Conservation (phyloP, 352 stramenopile species). For the Elongisporangium undulatum region DNA sequence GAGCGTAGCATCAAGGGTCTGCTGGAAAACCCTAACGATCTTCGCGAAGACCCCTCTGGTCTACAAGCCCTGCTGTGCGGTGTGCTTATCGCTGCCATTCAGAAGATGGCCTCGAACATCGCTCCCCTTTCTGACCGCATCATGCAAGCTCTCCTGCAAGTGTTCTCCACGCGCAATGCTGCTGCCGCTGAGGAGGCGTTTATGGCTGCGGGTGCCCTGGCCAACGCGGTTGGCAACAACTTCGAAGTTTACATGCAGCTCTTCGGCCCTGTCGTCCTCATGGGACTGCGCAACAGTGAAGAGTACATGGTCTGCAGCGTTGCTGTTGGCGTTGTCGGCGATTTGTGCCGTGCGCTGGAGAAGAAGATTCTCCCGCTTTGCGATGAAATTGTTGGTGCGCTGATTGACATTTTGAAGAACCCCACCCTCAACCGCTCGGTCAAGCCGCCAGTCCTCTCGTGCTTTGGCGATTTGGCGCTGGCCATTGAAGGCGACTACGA, state of each 20-base stretch:
- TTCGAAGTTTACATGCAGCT: constrained; percentile 96
- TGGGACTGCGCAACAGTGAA: constrained; percentile 92
- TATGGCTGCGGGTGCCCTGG: constrained; percentile 91
- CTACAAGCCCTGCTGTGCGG: constrained; percentile 87
- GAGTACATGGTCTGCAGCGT: constrained; percentile 97
- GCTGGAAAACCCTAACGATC: constrained; percentile 69
- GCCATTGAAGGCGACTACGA: constrained; percentile 93
- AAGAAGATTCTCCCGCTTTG: constrained; percentile 90
- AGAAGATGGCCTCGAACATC: constrained; percentile 91
- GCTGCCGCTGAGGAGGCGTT: constrained; percentile 95
- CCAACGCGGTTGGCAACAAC: constrained; percentile 90
- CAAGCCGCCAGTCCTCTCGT: constrained; percentile 95
- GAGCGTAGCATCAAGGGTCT: constrained; percentile 62
- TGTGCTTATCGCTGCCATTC: constrained; percentile 91
- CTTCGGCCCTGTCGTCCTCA: constrained; percentile 90
- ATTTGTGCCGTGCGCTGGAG: constrained; percentile 93
- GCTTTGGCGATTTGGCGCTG: constrained; percentile 97
- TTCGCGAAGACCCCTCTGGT: constrained; percentile 68
- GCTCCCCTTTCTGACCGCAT: constrained; percentile 88
- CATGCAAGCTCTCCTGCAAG: constrained; percentile 94
- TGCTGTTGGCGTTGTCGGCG: constrained; percentile 93
- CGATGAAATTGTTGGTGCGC: constrained; percentile 91
- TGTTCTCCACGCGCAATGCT: constrained; percentile 92
- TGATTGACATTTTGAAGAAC: constrained; percentile 97
- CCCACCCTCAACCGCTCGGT: constrained; percentile 90